Evolutionary conservation across 139 green algal species (phyloP), one percentile per base, ranked within the genome.

Genomic region (Picochlorum sp.): DNA sequence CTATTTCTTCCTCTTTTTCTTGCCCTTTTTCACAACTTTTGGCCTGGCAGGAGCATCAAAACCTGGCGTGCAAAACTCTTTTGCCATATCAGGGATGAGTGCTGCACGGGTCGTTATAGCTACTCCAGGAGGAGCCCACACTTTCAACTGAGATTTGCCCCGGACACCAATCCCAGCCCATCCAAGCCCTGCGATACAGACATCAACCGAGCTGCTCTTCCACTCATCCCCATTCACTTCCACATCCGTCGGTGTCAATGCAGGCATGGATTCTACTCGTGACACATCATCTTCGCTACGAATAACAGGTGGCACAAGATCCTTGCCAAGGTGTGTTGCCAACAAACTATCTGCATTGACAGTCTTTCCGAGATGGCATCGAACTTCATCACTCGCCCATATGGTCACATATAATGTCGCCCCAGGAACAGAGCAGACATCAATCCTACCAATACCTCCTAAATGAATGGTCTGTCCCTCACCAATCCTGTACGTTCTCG

Each of bases 361-460:
- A 0, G 79, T 94, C 73, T 91, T 91, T 52, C 93, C 92, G 58
- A 88, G 71, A 76, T 98, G 91, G 24, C 68, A 85, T 18, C 66
- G 44, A 6, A 98, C 60, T 13, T 86, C 69, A 63, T 88, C 80
- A 6, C 73, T 88, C 9, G 70, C 78, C 83, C 86, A 98, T 2
- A 92, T 62, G 0, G 93, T 97, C 16, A 99, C 68, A 75, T 99
- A 99, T 10, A 98, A 60, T 2, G 91, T 95, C 5, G 82, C 70
- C 0, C 72, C 79, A 0, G 81, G 81, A 21, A 57, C 55, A 0
- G 68, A 60, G n/a, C 90, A 10, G 11, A 98, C 70, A 68, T 99
- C 94, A 21, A 99, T n/a, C 14, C 93, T 77, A 0, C 79, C 87
- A n/a, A 97, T 41, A 5, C 84, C 93, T 9, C 89, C 94, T 9